Base-by-base conservation (phyloP, 495 filamentous ascomycete species). In the Bacidia rubella region DNA sequence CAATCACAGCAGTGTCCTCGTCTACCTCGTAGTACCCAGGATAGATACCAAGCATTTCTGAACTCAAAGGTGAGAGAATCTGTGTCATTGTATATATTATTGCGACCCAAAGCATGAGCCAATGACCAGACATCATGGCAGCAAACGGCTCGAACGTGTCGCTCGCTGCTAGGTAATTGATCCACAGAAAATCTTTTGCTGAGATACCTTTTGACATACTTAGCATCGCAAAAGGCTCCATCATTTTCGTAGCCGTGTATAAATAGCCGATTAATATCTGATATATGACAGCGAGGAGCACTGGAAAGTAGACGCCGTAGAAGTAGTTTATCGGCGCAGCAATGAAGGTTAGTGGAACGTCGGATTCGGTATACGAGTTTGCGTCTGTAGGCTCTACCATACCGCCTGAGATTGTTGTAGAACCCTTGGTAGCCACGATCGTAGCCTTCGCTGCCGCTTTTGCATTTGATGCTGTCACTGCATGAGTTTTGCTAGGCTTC, bases 181-280 rank as follows among this genome's bases (percentile, higher is more conserved):
- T 49, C 12, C 32, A 38, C 7, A 49, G 32, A 17, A 49, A 49
- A 1, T 49, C 47, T 49, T 49, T 49, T 1, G 47, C 47, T 5
- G 15, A 15, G 5, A 22, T 25, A 12, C 47, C 47, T 3, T 32
- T 9, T 11, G 47, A 22, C 3, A 15, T 27, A 9, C 25, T 21
- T 11, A 49, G 21, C 3, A 32, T n/a, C 22, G 19, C 12, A 25
- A 49, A 49, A 1, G 47, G 47, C 19, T 49, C 47, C 47, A 49
- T 17, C 47, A 49, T 49, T n/a, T 49, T 49, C 9, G 47, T 49
- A 3, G 25, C 32, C 11, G 47, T 32, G n/a, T 49, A 49, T 22
- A 49, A 25, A 17, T 38, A 49, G 22, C 47, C 47, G 15, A 35
- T 38, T 3, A 49, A 22, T 17, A 38, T 32, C 2, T 15, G 25